phyloP scores from a whole-genome alignment of 2,329 filamentous ascomycete species.

The Penicillium hordei region DNA sequence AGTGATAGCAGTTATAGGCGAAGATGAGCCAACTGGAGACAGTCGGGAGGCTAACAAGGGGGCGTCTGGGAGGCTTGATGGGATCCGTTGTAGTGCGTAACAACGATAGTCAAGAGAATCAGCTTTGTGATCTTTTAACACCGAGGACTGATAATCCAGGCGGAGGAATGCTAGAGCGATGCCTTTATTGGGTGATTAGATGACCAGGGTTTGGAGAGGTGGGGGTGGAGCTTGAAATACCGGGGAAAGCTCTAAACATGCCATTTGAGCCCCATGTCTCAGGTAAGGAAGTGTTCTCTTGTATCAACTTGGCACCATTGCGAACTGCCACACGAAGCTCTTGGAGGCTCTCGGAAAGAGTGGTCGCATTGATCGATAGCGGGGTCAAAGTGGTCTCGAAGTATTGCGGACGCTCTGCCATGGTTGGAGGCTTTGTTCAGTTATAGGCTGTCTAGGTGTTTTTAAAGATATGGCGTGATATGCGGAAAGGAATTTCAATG shows the following conservation, averaged over 20 bases:
- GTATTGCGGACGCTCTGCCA: constrained; percentile 25
- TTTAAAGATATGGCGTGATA: constrained; percentile 15
- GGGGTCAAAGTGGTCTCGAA: constrained; percentile 22
- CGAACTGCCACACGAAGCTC: constrained; percentile 33
- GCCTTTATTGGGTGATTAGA: constrained; percentile 27
- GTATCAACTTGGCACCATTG: constrained; percentile 30
- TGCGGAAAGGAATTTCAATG: neutral
- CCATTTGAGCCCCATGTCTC: constrained; percentile 28
- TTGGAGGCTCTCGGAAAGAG: constrained; percentile 22
- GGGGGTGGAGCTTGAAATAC: constrained; percentile 20
- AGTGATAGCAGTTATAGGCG: constrained; percentile 29
- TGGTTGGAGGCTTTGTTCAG: constrained; percentile 4
- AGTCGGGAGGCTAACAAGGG: constrained; percentile 31
- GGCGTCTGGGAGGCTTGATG: constrained; percentile 24
- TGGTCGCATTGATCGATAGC: constrained; percentile 13
- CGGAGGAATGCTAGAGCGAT: constrained; percentile 40
- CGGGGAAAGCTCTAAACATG: constrained; percentile 34
- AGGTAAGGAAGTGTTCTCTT: constrained; percentile 23
- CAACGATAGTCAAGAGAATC: constrained; percentile 26
- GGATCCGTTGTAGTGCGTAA: constrained; percentile 32
- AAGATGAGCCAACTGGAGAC: constrained; percentile 37
- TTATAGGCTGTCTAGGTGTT: neutral
- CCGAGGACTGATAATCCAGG: constrained; percentile 36
- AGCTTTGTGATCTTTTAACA: constrained; percentile 19
- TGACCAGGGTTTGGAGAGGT: neutral